Evolutionary conservation across 2,329 filamentous ascomycete genomes (phyloP).

Genomic region (Beauveria medogensis): DNA sequence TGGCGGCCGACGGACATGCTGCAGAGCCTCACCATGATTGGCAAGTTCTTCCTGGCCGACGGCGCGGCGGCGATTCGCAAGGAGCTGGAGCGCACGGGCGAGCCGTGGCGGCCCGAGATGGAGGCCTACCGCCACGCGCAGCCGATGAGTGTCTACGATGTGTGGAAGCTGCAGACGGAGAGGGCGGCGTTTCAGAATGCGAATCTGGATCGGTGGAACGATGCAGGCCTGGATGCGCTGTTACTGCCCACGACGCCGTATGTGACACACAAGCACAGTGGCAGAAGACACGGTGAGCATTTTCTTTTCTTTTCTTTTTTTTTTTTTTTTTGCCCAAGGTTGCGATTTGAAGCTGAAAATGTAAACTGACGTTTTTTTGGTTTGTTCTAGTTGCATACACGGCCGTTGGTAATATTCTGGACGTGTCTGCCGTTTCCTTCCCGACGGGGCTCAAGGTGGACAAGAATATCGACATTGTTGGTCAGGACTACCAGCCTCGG

Average conservation of each 20-base stretch:
- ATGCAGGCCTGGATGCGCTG: slow-evolving; percentile 50
- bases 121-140: slow-evolving; percentile 21
- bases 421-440: slow-evolving; percentile 41
- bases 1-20: slow-evolving; percentile 38
- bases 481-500: slow-evolving; percentile 24
- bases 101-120: slow-evolving; percentile 35
- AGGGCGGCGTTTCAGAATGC: slow-evolving; percentile 36
- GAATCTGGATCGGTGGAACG: slow-evolving; percentile 39
- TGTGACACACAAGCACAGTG: slow-evolving; percentile 34
- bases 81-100: slow-evolving; percentile 32
- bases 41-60: slow-evolving; percentile 41
- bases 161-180: slow-evolving; percentile 41
- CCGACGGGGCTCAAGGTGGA: slow-evolving; percentile 34
- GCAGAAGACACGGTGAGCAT: slow-evolving; percentile 2
- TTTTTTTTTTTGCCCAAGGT: slow-evolving; percentile 14
- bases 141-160: slow-evolving; percentile 34
- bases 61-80: slow-evolving; percentile 33
- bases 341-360: slow-evolving; percentile 11
- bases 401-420: slow-evolving; percentile 41
- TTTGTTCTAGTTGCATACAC: slow-evolving; percentile 36
- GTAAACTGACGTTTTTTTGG: not conserved
- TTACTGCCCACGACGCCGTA: slow-evolving; percentile 48
- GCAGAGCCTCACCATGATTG: slow-evolving; percentile 29
- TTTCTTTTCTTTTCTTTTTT: too few relatives aligned
- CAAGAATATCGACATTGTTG: slow-evolving; percentile 27